phyloP scores from a whole-genome alignment of 1,139 yeast species.

The Candida pseudocylindracea region DNA sequence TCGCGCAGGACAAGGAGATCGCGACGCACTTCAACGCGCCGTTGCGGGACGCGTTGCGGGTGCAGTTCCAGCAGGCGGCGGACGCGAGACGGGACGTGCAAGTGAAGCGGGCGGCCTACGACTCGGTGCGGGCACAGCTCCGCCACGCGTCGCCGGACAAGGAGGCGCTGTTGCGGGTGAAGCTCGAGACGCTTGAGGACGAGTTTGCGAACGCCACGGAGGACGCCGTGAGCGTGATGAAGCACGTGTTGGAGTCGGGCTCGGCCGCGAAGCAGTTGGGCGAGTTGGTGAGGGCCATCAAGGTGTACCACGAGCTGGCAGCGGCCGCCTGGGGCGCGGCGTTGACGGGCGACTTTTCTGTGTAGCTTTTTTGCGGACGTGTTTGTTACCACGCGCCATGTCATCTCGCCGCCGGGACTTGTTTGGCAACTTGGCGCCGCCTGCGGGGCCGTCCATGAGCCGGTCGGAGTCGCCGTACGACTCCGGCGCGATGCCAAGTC shows the following conservation, averaged over 20 bases:
- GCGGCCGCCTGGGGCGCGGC: too few species aligned
- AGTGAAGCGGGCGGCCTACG: conserved; percentile 60
- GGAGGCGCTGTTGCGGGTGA: conserved; percentile 53
- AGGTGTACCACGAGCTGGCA: too few species aligned
- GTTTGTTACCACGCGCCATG: too few species aligned
- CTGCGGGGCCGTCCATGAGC: too few species aligned
- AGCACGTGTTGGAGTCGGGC: conserved; percentile 32
- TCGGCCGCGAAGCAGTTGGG: too few species aligned
- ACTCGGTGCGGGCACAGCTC: conserved; percentile 47
- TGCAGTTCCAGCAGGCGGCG: conserved; percentile 41
- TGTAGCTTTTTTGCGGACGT: too few species aligned
- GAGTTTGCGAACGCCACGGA: conserved; percentile 83
- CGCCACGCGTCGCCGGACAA: conserved; percentile 52
- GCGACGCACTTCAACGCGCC: conserved; percentile 49
- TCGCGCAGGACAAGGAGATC: conserved; percentile 65
- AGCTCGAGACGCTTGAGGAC: conserved; percentile 74
- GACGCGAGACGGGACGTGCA: conserved; percentile 60
- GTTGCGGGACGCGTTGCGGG: conserved; percentile 38
- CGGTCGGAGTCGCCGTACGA: too few species aligned
- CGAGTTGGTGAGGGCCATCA: too few species aligned
- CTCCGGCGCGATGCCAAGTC: too few species aligned
- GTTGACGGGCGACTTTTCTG: too few species aligned
- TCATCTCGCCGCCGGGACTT: too few species aligned
- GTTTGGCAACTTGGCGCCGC: too few species aligned
- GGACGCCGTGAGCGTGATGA: conserved; percentile 73